phyloP scores from a whole-genome alignment of 257 asterid species.

The Paraleonurus japonicus region DNA sequence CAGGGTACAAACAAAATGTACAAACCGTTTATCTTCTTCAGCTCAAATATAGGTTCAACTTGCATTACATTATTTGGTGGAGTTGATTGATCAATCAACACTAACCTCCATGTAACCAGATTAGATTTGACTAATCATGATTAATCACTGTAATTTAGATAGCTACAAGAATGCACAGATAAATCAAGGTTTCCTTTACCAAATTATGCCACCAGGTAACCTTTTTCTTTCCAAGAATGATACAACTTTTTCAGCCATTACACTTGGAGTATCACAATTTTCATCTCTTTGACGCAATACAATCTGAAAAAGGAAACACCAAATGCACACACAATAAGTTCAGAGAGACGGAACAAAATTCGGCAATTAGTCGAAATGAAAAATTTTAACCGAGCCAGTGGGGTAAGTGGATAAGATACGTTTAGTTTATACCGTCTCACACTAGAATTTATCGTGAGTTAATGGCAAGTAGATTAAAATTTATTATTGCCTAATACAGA shows the following conservation, averaged over 20 bases:
- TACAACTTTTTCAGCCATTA: constrained; percentile 66
- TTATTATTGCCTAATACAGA: constrained; percentile 9
- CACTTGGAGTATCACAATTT: constrained; percentile 58
- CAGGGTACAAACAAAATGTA: constrained; percentile 13
- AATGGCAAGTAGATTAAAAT: not conserved
- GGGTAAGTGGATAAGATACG: not conserved
- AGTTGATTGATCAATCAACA: constrained; percentile 54
- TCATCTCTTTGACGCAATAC: constrained; percentile 64
- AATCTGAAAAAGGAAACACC: constrained; percentile 51
- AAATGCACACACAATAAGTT: not conserved
- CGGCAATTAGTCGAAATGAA: not conserved
- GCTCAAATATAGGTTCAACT: not conserved
- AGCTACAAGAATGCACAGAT: constrained; percentile 4
- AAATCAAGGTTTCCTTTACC: constrained; percentile 13
- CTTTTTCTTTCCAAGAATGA: constrained; percentile 69
- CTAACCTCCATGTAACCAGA: constrained; percentile 4
- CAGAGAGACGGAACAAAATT: not conserved
- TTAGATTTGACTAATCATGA: constrained; percentile 5
- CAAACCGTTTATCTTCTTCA: not conserved
- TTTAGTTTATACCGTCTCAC: not conserved
- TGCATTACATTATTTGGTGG: constrained; percentile 20
- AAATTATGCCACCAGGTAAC: constrained; percentile 64
- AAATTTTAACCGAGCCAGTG: not conserved
- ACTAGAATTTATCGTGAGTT: not conserved
- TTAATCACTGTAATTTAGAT: not conserved